phyloP scores from a whole-genome alignment of 1,284 basidiomycete genomes.

The Phylloporus sp. region DNA sequence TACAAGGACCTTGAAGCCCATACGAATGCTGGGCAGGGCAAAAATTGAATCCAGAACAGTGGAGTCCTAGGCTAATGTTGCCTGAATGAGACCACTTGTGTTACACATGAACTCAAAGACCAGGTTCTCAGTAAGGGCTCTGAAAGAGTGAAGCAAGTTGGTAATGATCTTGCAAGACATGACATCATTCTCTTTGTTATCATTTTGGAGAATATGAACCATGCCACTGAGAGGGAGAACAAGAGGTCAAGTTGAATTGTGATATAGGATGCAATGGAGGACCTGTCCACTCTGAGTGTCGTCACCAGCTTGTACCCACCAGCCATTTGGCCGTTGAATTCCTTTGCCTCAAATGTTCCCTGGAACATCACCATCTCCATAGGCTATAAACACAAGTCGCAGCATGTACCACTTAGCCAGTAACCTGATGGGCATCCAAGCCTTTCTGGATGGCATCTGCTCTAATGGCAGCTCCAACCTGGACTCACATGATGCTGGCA shows the following conservation, averaged over 20 bases:
- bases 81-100: slow-evolving; percentile 75
- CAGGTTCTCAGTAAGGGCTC: slow-evolving; percentile 78
- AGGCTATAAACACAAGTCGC: too few species aligned
- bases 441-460: too few species aligned
- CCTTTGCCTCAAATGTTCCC: too few species aligned
- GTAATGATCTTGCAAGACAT: slow-evolving; percentile 93
- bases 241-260: slow-evolving; percentile 79
- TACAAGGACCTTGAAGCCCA: slow-evolving; percentile 94
- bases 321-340: too few species aligned
- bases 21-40: slow-evolving; percentile 74
- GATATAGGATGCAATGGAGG: slow-evolving; percentile 85
- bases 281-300: too few species aligned
- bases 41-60: slow-evolving; percentile 55
- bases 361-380: too few species aligned
- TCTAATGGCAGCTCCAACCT: too few species aligned
- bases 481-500: too few species aligned
- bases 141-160: slow-evolving; percentile 75
- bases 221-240: slow-evolving; percentile 72
- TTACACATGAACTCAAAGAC: slow-evolving; percentile 84
- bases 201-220: slow-evolving; percentile 83
- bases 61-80: slow-evolving; percentile 76
- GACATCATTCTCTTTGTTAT: slow-evolving; percentile 97
- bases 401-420: too few species aligned
- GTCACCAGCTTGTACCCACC: too few species aligned
- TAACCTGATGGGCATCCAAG: too few species aligned